These are phyloP conservation scores for Colletotrichum sp. DNA, from an alignment of 2,329 filamentous ascomycete genomes.

Conservation along the genomic window DNA sequence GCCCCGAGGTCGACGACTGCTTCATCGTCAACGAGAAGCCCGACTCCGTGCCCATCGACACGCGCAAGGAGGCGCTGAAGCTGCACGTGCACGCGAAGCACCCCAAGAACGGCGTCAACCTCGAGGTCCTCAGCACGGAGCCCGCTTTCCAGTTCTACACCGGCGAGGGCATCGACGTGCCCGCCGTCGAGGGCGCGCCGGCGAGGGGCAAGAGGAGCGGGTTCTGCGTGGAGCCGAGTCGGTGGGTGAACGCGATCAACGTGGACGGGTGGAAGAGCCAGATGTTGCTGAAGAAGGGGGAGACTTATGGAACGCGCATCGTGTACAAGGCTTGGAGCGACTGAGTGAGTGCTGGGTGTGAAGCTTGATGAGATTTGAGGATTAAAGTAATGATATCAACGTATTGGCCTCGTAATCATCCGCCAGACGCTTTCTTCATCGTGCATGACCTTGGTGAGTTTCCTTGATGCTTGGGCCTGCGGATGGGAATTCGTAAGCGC, in stretches of 20 bases:
- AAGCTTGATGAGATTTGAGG: neutral
- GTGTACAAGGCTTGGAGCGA: constrained; percentile 88
- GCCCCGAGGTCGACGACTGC: constrained; percentile 87
- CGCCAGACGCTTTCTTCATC: neutral
- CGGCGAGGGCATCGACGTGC: constrained; percentile 82
- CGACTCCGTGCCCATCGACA: constrained; percentile 66
- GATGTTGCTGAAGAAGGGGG: constrained; percentile 82
- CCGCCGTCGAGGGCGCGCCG: constrained; percentile 65
- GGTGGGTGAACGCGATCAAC: constrained; percentile 90
- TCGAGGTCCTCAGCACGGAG: constrained; percentile 90
- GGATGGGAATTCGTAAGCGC: neutral
- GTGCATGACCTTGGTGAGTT: constrained; percentile 19
- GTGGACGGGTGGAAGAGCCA: constrained; percentile 79
- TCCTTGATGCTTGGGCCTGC: neutral
- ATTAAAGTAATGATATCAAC: neutral
- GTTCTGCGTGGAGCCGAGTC: constrained; percentile 91
- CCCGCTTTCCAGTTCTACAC: constrained; percentile 98
- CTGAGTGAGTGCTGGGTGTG: constrained; percentile 31
- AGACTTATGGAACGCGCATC: constrained; percentile 80
- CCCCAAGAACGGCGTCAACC: constrained; percentile 74
- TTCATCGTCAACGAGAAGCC: constrained; percentile 78
- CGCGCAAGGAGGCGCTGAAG: constrained; percentile 65
- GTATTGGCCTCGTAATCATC: neutral
- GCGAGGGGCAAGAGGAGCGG: constrained; percentile 73
- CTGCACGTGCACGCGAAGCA: constrained; percentile 77